Evolutionary conservation across 2,329 filamentous ascomycete species (phyloP).

Genomic region (Bipolaris zeicola): DNA sequence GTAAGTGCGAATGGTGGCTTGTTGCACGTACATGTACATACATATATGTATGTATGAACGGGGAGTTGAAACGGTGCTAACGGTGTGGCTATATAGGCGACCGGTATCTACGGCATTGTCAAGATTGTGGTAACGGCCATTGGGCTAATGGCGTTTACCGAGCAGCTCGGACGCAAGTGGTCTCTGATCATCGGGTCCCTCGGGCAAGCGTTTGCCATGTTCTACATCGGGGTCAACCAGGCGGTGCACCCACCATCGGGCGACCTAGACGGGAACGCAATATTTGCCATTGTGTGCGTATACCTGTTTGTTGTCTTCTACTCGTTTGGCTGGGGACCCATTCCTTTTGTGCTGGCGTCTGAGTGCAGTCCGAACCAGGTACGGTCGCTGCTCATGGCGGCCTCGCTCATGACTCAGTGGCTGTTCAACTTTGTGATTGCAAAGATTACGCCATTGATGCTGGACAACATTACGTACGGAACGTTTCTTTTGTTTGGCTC

Average conservation of each 20-base stretch:
- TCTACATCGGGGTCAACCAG: slow-evolving; percentile 41
- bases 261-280: slow-evolving; percentile 44
- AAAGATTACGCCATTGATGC: slow-evolving; percentile 51
- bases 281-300: slow-evolving; percentile 59
- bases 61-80: slow-evolving; percentile 7
- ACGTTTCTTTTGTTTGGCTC: slow-evolving; percentile 52
- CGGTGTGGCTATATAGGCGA: slow-evolving; percentile 5
- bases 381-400: slow-evolving; percentile 52
- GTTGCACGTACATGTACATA: too few species aligned
- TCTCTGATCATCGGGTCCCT: slow-evolving; percentile 50
- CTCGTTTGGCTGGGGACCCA: slow-evolving; percentile 55
- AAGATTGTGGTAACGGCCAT: slow-evolving; percentile 53
- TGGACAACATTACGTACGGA: slow-evolving; percentile 51
- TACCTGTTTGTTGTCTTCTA: slow-evolving; percentile 57
- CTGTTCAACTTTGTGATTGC: slow-evolving; percentile 41
- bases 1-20: slow-evolving; percentile 33
- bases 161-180: slow-evolving; percentile 55
- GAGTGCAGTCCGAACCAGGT: slow-evolving; percentile 51
- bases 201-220: slow-evolving; percentile 54
- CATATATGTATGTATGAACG: too few species aligned
- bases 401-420: slow-evolving; percentile 55
- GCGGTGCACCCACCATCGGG: slow-evolving; percentile 44
- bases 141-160: slow-evolving; percentile 53
- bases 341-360: slow-evolving; percentile 52
- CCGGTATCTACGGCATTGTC: slow-evolving; percentile 52